A percentile compares a stretch with the other conserved stretches of the same genome.
Conservation (phyloP, 2,329 filamentous ascomycete genomes). For the Pochonia chlamydosporia region DNA sequence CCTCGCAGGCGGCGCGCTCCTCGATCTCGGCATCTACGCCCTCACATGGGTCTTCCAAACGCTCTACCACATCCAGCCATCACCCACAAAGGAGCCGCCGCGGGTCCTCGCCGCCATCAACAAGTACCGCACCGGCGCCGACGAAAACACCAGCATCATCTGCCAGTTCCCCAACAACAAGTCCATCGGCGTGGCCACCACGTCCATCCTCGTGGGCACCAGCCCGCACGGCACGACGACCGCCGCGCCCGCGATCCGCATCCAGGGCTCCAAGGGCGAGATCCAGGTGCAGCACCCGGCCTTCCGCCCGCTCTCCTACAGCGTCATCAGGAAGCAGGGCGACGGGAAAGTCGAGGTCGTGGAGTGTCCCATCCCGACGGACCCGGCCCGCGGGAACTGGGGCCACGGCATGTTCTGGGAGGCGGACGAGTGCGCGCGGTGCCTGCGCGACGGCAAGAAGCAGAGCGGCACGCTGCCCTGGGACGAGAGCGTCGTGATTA, state of each 20-base stretch:
- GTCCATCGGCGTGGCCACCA: constrained; percentile 68
- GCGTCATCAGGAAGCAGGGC: constrained; percentile 50
- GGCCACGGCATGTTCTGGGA: constrained; percentile 90
- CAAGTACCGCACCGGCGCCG: constrained; percentile 68
- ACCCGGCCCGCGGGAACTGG: constrained; percentile 38
- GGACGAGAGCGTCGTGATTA: constrained; percentile 76
- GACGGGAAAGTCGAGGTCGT: constrained; percentile 43
- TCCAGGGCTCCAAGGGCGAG: constrained; percentile 76
- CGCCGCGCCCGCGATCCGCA: constrained; percentile 63
- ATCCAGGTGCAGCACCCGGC: constrained; percentile 72
- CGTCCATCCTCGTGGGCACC: constrained; percentile 55
- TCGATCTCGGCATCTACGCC: constrained; percentile 85
- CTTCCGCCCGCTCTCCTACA: constrained; percentile 62
- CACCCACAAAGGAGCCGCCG: constrained; percentile 61
- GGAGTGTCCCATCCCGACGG: constrained; percentile 47
- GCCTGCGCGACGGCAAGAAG: constrained; percentile 68
- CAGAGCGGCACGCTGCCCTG: constrained; percentile 67
- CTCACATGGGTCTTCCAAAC: constrained; percentile 89
- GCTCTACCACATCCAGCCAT: constrained; percentile 72
- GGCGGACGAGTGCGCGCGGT: constrained; percentile 72
- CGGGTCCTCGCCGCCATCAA: constrained; percentile 63
- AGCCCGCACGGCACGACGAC: constrained; percentile 56
- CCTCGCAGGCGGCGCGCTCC: constrained; percentile 73
- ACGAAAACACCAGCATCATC: constrained; percentile 74
- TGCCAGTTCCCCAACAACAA: constrained; percentile 65